Conservation (phyloP, 164 flowering plant species). For the Vitis amurensis region DNA sequence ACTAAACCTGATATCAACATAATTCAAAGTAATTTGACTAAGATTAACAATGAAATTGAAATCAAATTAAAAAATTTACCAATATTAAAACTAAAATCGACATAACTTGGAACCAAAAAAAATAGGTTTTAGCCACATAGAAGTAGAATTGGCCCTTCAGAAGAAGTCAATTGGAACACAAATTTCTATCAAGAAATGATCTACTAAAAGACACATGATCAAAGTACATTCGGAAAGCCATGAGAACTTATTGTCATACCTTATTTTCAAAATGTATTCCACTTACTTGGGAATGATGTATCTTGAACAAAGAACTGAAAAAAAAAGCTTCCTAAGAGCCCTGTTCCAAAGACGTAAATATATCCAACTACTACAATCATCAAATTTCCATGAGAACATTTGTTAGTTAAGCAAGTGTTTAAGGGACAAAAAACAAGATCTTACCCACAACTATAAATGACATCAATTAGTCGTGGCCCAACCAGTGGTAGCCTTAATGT, state of each 20-base stretch:
- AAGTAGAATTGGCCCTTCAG: too few species aligned
- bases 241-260: background rate
- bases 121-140: too few species aligned
- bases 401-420: background rate
- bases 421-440: background rate
- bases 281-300: conserved; percentile 83
- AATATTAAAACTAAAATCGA: too few species aligned
- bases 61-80: too few species aligned
- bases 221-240: background rate
- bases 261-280: background rate
- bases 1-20: too few species aligned
- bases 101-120: too few species aligned
- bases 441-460: background rate
- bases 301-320: conserved; percentile 52
- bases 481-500: conserved; percentile 49
- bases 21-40: too few species aligned
- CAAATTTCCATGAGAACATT: background rate
- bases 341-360: conserved; percentile 51
- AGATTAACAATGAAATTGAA: too few species aligned
- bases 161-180: too few species aligned
- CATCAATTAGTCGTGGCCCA: conserved; percentile 4
- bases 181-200: background rate
- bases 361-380: conserved; percentile 61
- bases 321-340: conserved; percentile 72
- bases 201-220: background rate